Evolutionary conservation across 805 yeast genomes (phyloP).

Genomic region (Saccharomyces jurei): DNA sequence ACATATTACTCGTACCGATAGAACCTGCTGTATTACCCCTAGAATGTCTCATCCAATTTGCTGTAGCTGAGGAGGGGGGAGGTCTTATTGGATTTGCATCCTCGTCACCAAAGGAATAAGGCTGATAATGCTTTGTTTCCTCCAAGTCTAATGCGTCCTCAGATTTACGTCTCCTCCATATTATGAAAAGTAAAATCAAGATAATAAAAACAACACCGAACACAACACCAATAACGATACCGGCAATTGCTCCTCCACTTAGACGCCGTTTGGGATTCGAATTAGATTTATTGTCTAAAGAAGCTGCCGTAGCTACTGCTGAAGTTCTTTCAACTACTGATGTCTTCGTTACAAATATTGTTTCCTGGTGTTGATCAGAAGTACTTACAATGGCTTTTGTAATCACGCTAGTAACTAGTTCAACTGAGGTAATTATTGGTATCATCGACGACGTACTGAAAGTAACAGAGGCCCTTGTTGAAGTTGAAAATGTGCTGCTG

Average conservation of each 20-base stretch:
- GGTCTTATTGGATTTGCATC: slow-evolving; percentile 22
- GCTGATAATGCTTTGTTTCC: slow-evolving; percentile 31
- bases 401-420: slow-evolving; percentile 18
- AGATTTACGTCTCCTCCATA: slow-evolving; percentile 34
- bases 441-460: slow-evolving; percentile 9
- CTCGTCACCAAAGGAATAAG: slow-evolving; percentile 30
- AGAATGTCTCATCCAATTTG: slow-evolving; percentile 10
- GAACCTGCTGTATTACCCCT: slow-evolving; percentile 5
- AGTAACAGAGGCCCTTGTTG: slow-evolving; percentile 13
- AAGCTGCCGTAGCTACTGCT: slow-evolving; percentile 1
- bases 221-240: slow-evolving; percentile 49
- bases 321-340: slow-evolving; percentile 18
- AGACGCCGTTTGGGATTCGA: slow-evolving; percentile 4
- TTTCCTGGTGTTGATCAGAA: slow-evolving; percentile 12
- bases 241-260: slow-evolving; percentile 49
- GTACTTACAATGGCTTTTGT: slow-evolving; percentile 21
- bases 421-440: slow-evolving; percentile 14
- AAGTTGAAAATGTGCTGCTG: slow-evolving; percentile 8
- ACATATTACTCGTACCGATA: background rate
- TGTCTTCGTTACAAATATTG: slow-evolving; percentile 23
- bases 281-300: slow-evolving; percentile 2
- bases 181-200: slow-evolving; percentile 35
- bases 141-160: slow-evolving; percentile 36
- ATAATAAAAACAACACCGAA: slow-evolving; percentile 35
- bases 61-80: slow-evolving; percentile 12